Conservation (phyloP, 768 basidiomycete genomes). For the Coprinellus micaceus region DNA sequence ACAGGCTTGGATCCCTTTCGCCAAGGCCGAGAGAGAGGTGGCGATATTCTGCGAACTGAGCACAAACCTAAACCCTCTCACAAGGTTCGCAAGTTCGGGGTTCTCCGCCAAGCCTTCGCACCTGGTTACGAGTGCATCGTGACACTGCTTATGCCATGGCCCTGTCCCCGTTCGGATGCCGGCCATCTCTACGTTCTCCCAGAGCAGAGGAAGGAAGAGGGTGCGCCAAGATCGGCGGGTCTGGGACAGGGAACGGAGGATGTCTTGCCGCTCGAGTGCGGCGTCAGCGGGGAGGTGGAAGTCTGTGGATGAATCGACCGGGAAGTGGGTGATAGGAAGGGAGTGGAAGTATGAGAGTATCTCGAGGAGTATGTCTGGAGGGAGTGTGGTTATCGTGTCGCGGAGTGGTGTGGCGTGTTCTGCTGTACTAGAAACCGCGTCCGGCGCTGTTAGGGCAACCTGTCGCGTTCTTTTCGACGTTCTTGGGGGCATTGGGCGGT, state of each 20-base stretch:
- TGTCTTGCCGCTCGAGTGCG: constrained; percentile 24
- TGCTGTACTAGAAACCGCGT: too few species aligned
- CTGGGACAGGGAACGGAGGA: constrained; percentile 31
- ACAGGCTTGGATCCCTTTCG: too few species aligned
- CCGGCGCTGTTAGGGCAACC: too few species aligned
- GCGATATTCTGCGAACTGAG: too few species aligned
- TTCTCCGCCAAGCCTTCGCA: constrained; percentile 22
- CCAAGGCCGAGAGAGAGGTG: too few species aligned
- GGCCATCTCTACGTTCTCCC: neutral
- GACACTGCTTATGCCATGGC: constrained; percentile 23
- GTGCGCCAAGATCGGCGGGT: constrained; percentile 25
- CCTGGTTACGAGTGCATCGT: constrained; percentile 21
- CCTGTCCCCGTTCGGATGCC: constrained; percentile 8
- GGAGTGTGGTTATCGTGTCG: constrained; percentile 17
- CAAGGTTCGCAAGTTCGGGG: constrained; percentile 19
- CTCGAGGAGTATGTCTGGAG: constrained; percentile 28
- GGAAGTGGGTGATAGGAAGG: constrained; percentile 14
- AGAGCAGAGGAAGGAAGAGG: constrained; percentile 20
- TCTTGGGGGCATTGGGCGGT: too few species aligned
- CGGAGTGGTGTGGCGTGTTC: too few species aligned
- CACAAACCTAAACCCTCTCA: constrained; percentile 3
- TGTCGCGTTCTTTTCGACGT: too few species aligned
- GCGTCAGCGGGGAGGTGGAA: constrained; percentile 10
- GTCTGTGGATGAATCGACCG: constrained; percentile 5
- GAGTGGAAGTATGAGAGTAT: constrained; percentile 25